Evolutionary conservation across 2,329 filamentous ascomycete species (phyloP).

Genomic region (Aureobasidium sp.): DNA sequence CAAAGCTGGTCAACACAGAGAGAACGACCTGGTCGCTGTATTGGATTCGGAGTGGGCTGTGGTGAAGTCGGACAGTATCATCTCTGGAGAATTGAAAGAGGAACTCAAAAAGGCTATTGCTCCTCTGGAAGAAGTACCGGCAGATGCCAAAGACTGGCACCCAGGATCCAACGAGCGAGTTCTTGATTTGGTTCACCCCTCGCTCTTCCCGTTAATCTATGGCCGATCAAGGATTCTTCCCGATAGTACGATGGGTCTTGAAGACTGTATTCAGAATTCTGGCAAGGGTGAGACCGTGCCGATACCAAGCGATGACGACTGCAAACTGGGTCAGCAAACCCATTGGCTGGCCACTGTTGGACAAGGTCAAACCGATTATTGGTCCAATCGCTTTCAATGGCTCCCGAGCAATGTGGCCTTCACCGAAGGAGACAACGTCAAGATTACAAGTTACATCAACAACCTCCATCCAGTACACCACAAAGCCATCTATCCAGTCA

Average conservation of each 20-base stretch:
- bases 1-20: slow-evolving; percentile 43
- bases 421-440: slow-evolving; percentile 10
- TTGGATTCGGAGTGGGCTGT: slow-evolving; percentile 42
- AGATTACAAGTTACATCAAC: slow-evolving; percentile 28
- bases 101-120: slow-evolving; percentile 40
- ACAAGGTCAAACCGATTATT: slow-evolving; percentile 11
- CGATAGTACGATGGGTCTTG: slow-evolving; percentile 25
- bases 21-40: slow-evolving; percentile 36
- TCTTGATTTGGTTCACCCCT: slow-evolving; percentile 58
- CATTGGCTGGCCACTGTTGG: neutral
- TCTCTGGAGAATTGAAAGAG: slow-evolving; percentile 34
- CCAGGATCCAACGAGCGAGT: slow-evolving; percentile 51
- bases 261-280: slow-evolving; percentile 26
- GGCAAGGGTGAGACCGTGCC: slow-evolving; percentile 24
- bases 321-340: neutral
- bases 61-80: slow-evolving; percentile 47
- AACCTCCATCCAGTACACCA: slow-evolving; percentile 24
- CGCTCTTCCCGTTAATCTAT: slow-evolving; percentile 54
- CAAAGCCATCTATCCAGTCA: slow-evolving; percentile 20
- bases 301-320: slow-evolving; percentile 10
- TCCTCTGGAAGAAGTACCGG: slow-evolving; percentile 46
- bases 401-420: slow-evolving; percentile 24
- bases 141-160: slow-evolving; percentile 52
- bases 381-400: slow-evolving; percentile 26
- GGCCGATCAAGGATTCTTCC: slow-evolving; percentile 40